Conservation (phyloP, 805 yeast genomes). For the Teunomyces funiuensis region DNA sequence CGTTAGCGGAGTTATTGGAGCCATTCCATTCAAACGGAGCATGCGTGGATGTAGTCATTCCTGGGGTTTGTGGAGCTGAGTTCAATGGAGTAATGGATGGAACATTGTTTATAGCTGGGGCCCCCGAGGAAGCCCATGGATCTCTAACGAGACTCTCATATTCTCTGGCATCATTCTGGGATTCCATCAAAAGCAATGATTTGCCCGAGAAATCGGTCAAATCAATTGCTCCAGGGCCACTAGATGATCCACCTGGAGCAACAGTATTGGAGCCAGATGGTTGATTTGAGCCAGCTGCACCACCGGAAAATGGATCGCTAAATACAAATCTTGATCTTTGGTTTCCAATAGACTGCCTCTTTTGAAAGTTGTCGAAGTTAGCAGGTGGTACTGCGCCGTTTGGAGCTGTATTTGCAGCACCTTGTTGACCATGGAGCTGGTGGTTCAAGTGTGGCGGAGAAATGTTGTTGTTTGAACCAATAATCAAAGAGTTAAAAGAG, state of each 20-base stretch:
- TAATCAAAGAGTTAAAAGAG: constrained; percentile 28
- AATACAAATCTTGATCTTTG: constrained; percentile 70
- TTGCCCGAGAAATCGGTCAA: constrained; percentile 41
- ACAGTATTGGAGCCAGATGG: constrained; percentile 4
- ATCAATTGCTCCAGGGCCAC: constrained; percentile 26
- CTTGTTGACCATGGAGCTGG: constrained; percentile 10
- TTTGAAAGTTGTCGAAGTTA: constrained; percentile 32
- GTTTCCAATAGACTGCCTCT: constrained; percentile 54
- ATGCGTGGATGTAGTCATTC: constrained; percentile 14
- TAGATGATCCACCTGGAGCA: constrained; percentile 7
- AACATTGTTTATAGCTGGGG: constrained; percentile 6
- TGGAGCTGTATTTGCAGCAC: not conserved
- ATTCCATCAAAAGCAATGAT: constrained; percentile 44
- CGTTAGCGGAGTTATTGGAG: constrained; percentile 8
- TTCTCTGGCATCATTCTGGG: constrained; percentile 47
- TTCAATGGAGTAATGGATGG: constrained; percentile 12
- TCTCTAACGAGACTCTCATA: constrained; percentile 49
- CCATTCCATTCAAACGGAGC: constrained; percentile 37
- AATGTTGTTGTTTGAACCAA: constrained; percentile 24
- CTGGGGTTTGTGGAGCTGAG: constrained; percentile 45
- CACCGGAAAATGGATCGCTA: constrained; percentile 53
- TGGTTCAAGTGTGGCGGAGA: constrained; percentile 32
- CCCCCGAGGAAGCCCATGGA: constrained; percentile 34
- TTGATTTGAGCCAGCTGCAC: constrained; percentile 6
- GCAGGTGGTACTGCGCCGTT: constrained; percentile 1